Evolutionary conservation across 345 rosid species (phyloP).

Genomic region (Eucalyptus cloeziana): DNA sequence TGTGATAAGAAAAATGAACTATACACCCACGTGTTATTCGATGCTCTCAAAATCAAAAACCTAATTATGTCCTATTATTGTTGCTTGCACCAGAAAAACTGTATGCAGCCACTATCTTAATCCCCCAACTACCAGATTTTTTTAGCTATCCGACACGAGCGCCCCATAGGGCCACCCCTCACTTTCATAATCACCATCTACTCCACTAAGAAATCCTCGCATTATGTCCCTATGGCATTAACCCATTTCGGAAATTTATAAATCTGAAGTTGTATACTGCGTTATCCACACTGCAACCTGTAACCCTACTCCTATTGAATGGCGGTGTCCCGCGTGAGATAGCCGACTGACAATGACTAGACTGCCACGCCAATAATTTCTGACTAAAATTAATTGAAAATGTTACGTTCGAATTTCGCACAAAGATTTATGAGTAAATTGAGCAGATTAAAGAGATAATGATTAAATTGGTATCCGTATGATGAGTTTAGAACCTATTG

Average conservation of each 20-base stretch:
- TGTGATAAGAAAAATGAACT: background rate
- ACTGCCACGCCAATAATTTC: rapidly evolving
- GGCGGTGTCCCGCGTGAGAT: background rate
- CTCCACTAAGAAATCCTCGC: background rate
- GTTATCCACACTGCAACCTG: background rate
- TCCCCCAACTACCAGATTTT: background rate
- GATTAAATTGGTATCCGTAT: background rate
- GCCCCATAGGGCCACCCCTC: background rate
- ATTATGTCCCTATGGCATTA: background rate
- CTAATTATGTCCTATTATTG: background rate
- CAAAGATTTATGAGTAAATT: rapidly evolving
- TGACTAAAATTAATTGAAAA: rapidly evolving
- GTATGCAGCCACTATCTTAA: background rate
- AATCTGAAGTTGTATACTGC: background rate
- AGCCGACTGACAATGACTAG: background rate
- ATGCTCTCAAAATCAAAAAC: background rate
- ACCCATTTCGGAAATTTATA: background rate
- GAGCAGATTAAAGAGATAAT: background rate
- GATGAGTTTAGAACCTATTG: background rate
- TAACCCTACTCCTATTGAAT: background rate
- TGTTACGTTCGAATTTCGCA: rapidly evolving
- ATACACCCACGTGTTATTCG: background rate
- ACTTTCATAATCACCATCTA: background rate
- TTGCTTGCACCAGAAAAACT: background rate
- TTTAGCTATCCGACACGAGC: background rate